Base-by-base conservation (phyloP, 306 rosid species). In the Neltuma alba region DNA sequence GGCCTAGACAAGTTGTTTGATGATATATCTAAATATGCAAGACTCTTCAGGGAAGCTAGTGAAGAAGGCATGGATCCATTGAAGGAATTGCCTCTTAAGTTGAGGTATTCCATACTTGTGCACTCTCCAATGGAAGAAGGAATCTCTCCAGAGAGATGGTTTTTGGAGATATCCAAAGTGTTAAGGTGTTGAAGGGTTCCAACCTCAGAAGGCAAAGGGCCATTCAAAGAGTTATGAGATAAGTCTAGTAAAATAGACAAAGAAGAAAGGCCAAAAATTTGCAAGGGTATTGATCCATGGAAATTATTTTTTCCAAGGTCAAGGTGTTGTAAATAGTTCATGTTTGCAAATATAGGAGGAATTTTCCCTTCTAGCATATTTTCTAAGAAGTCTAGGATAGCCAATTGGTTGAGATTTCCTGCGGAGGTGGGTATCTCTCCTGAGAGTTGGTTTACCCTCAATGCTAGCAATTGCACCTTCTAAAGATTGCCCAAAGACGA, bases 321-420 rank as follows among this genome's bases (percentile, higher is more conserved):
- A 7, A 74, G 31, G 14, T 0, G 7, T 14, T 11, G 37, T 5
- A 74, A 74, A 74, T 7, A 4, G 28, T 36, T 21, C 47, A 13
- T 33, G 9, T 38, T 36, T 1, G 27, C 18, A 57, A 74, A 2
- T 3, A 20, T 31, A 0, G 70, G 15, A 7, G 44, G 44, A 1
- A 64, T 33, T 64, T 34, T 64, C 18, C 70, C 70, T 64, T 23
- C 70, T 33, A 64, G 70, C 42, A 8, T 64, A 34, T 64, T 64
- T 0, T 34, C n/a, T 7, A 0, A 12, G 3, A 16, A 0, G 3
- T 5, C 1, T 9, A 75, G 5, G 7, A 2, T 2, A 40, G 40
- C 20, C 52, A 75, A 41, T 47, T 28, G 4, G 10, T 36, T 75
- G 0, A 60, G 42, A 18, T 75, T 75, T 0, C 79, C 70, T 4